Evolutionary conservation across 2,329 filamentous ascomycete species (phyloP).

Genomic region (Apiospora arundinis): DNA sequence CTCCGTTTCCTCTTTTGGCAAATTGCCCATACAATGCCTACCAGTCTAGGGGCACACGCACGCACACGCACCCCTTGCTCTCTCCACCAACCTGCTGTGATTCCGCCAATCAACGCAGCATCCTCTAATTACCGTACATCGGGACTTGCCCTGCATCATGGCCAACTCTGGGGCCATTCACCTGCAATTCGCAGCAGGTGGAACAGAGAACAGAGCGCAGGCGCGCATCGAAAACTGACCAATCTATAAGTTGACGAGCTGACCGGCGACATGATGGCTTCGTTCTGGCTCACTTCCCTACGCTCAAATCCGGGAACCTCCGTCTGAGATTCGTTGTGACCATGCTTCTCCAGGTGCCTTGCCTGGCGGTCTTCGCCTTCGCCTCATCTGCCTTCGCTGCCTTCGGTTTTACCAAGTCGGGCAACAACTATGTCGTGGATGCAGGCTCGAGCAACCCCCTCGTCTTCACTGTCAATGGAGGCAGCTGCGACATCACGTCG

Average conservation of each 20-base stretch:
- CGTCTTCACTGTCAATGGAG: constrained; percentile 56
- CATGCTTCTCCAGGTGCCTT: constrained; percentile 35
- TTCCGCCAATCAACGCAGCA: constrained; percentile 9
- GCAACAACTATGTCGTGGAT: constrained; percentile 47
- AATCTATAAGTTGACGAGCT: constrained; percentile 1
- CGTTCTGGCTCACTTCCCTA: constrained; percentile 7
- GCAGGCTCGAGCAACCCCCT: constrained; percentile 52
- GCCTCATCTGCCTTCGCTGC: constrained; percentile 38
- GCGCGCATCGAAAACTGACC: background rate
- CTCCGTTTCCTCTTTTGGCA: constrained; percentile 2
- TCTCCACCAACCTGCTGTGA: background rate
- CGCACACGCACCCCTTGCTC: background rate
- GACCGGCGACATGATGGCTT: background rate
- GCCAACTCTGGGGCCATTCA: background rate
- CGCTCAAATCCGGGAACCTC: background rate
- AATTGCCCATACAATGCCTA: background rate
- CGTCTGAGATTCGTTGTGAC: constrained; percentile 20
- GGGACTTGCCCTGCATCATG: background rate
- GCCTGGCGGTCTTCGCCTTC: constrained; percentile 34
- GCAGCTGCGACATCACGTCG: constrained; percentile 68
- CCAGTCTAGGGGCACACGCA: constrained; percentile 3
- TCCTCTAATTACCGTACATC: background rate
- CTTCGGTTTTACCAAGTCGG: constrained; percentile 42
- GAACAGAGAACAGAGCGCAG: background rate
- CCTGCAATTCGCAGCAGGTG: background rate